A percentile compares a stretch with the other conserved stretches of the same genome.
Conservation (phyloP, 1,284 basidiomycete species). For the Ustilago tritici region DNA sequence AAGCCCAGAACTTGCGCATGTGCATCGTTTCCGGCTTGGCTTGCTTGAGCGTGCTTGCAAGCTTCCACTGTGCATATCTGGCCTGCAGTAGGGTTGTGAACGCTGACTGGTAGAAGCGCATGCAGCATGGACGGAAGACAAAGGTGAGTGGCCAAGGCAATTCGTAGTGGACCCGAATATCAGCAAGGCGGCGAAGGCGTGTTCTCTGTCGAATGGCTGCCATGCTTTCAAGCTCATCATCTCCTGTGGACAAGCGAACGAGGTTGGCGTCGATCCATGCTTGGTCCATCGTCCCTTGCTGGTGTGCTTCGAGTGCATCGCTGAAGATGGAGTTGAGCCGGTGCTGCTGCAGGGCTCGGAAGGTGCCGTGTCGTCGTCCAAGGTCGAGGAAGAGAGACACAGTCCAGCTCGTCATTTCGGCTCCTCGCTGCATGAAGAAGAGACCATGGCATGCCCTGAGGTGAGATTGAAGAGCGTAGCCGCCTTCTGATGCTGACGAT, state of each 20-base stretch:
- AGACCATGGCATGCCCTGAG: constrained; percentile 42
- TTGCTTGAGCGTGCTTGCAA: constrained; percentile 31
- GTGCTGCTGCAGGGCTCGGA: constrained; percentile 21
- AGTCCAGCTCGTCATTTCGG: constrained; percentile 45
- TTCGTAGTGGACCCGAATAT: constrained; percentile 40
- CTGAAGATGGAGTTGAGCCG: constrained; percentile 39
- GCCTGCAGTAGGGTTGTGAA: constrained; percentile 45
- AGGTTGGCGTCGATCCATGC: constrained; percentile 47
- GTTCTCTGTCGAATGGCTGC: constrained; percentile 25
- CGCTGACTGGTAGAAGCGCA: constrained; percentile 37
- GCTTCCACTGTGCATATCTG: constrained; percentile 35
- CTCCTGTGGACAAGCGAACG: constrained; percentile 23
- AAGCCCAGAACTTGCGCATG: constrained; percentile 45
- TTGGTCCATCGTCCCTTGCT: not conserved
- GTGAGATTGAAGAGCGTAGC: constrained; percentile 38
- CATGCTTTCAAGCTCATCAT: constrained; percentile 18
- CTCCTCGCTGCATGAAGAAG: constrained; percentile 46
- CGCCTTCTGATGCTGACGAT: constrained; percentile 26
- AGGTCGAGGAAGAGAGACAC: constrained; percentile 40
- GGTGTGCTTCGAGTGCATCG: constrained; percentile 30
- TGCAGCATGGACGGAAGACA: constrained; percentile 27
- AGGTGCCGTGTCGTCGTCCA: constrained; percentile 21
- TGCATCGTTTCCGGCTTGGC: constrained; percentile 36
- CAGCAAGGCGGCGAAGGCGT: constrained; percentile 29
- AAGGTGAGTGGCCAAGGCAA: constrained; percentile 49